phyloP scores from a whole-genome alignment of 1,139 yeast species.

The Zygoascus meyerae region DNA sequence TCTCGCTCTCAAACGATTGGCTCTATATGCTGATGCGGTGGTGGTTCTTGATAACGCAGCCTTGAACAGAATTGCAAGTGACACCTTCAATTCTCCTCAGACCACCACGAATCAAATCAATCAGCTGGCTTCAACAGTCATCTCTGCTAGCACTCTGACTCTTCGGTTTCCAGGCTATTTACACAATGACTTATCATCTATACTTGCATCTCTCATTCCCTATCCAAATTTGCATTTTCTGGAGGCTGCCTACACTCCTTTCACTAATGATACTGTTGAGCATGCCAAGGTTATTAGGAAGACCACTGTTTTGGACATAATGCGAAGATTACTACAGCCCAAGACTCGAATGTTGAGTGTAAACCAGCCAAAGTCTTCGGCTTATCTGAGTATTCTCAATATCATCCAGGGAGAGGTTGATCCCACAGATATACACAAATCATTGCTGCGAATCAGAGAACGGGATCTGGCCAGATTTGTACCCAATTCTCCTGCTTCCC shows the following conservation, averaged over 20 bases:
- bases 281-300: slow-evolving; percentile 58
- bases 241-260: slow-evolving; percentile 84
- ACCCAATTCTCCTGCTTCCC: slow-evolving; percentile 80
- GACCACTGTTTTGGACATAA: slow-evolving; percentile 77
- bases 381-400: slow-evolving; percentile 68
- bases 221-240: slow-evolving; percentile 86
- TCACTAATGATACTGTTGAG: slow-evolving; percentile 56
- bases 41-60: slow-evolving; percentile 90
- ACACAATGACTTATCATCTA: slow-evolving; percentile 80
- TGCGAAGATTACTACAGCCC: slow-evolving; percentile 75
- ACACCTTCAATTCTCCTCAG: slow-evolving; percentile 39
- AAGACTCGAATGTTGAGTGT: slow-evolving; percentile 62
- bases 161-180: slow-evolving; percentile 87
- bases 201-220: slow-evolving; percentile 77
- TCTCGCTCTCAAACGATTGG: slow-evolving; percentile 70
- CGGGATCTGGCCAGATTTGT: slow-evolving; percentile 62
- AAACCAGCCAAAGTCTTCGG: slow-evolving; percentile 35
- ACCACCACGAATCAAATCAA: slow-evolving; percentile 68
- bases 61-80: slow-evolving; percentile 58
- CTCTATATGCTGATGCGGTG: slow-evolving; percentile 79
- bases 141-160: slow-evolving; percentile 82
- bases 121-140: slow-evolving; percentile 76
- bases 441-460: slow-evolving; percentile 69
- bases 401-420: slow-evolving; percentile 70
- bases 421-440: slow-evolving; percentile 73